Base-by-base conservation (phyloP, 176 grass and related monocot species). In the Phragmites australis region DNA sequence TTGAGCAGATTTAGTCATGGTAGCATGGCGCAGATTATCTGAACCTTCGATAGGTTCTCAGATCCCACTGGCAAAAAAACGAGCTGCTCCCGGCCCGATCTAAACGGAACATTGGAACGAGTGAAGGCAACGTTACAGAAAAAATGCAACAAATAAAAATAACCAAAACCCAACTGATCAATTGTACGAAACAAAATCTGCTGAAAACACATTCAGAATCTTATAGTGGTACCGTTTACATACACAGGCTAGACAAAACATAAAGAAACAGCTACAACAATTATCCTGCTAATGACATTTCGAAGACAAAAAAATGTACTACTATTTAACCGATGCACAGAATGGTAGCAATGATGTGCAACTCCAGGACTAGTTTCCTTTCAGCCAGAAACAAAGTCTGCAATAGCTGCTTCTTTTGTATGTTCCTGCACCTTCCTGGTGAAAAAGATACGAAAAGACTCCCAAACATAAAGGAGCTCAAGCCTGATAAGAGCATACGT, bases 381-480 rank as follows among this genome's bases (percentile, higher is more conserved):
- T n/a, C 56, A 64, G 46, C 69, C 17, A 6, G 3, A 43, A 54
- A 73, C 8, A 50, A 64, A 65, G 17, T 21, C 57, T 51, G 56
- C 56, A 72, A 52, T 41, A 52, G 45, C 15, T 41, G 53, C 57
- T 16, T 43, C 74, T 62, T 34, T 12, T 70, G 65, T 59, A 82
- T 70, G 63, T 55, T 70, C 79, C 72, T 82, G 79, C 72, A 55
- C 26, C 72, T 71, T 53, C 54, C 65, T 77, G 79, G 57, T 80
- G 46, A 64, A 71, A n/a, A 82, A 53, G 55, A 54, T 56, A 73
- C 72, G 56, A 34, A 86, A 54, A 65, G 27, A 37, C 15, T 46
- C 44, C 64, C 71, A 70, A 52, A 87, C 54, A 70, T 37, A 60
- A 31, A 71, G 21, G 27, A 62, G 68, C 34, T 37, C 44, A 65